Evolutionary conservation across 1,139 yeast genomes (phyloP).

Genomic region (Debaryomyces subglobosus): DNA sequence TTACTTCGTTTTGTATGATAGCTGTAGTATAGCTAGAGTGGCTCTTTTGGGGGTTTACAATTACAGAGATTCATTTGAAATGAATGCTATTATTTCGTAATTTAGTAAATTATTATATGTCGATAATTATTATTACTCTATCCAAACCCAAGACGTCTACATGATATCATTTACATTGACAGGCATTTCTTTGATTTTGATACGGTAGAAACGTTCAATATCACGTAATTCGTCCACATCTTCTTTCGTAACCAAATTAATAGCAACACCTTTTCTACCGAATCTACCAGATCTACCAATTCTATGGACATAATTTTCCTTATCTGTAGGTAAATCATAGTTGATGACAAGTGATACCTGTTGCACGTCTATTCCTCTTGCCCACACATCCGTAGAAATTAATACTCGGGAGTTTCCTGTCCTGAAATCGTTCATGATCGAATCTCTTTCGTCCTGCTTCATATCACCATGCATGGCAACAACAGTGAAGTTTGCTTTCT

Average conservation of each 20-base stretch:
- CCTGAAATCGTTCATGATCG: constrained; percentile 84
- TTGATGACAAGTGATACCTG: constrained; percentile 94
- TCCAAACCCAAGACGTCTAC: constrained; percentile 16
- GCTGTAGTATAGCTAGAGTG: not conserved
- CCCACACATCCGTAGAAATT: constrained; percentile 97
- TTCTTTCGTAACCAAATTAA: constrained; percentile 77
- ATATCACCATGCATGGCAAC: constrained; percentile 97
- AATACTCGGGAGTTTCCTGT: constrained; percentile 79
- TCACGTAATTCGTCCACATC: constrained; percentile 66
- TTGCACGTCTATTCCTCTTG: constrained; percentile 96
- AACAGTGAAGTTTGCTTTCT: constrained; percentile 82
- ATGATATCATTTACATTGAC: constrained; percentile 60
- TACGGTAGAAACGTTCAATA: constrained; percentile 76
- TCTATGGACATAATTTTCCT: constrained; percentile 90
- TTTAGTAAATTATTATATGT: not conserved
- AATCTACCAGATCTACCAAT: constrained; percentile 95
- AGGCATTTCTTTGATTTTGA: constrained; percentile 88
- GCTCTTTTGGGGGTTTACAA: not conserved
- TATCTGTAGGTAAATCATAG: constrained; percentile 83
- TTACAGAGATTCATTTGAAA: not conserved
- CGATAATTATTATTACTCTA: not conserved
- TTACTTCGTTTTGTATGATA: not conserved
- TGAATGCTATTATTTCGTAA: not conserved
- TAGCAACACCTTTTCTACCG: constrained; percentile 95
- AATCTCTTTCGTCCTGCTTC: constrained; percentile 91